Evolutionary conservation across 2,329 filamentous ascomycete genomes (phyloP), one percentile per base, ranked within the genome.

Genomic region (Xylariaceae sp.): DNA sequence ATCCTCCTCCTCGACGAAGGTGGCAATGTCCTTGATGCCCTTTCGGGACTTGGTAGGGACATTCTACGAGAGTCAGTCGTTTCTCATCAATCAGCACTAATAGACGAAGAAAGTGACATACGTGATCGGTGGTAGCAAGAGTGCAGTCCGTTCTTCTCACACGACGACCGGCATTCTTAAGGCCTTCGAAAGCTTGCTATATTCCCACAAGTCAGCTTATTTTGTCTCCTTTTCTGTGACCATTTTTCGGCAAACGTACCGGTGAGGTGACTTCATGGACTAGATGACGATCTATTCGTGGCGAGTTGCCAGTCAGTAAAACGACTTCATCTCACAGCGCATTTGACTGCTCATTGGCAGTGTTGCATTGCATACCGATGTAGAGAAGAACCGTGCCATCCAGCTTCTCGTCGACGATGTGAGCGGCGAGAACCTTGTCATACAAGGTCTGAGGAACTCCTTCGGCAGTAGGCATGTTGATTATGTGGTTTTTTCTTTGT

Each of bases 191-290:
- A 52, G 94, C 94, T 90, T 97, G 94, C 87, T 92, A 71, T 70
- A 69, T 39, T 15, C 13, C 39, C 11, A 35, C 51, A 51, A 59
- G 63, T 67, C 56, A 67, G 69, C 61, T 17, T n/a, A 5, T 30
- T 30, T 30, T 51, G 52, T 47, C 8, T n/a, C 4, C 5, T 30
- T 30, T 30, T 5, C 23, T 30, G 23, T 5, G 3, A 30, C 23
- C 5, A 30, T 30, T 30, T 30, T 5, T 30, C 23, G 6, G 23
- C 23, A 30, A 62, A 76, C 87, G 73, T 83, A 92, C 89, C 64
- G 94, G 94, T 70, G 93, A 97, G 69, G 94, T 99, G 74, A 99
- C 94, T 81, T 99, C 94, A 75, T 99, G 94, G 63, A 97, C 92
- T 64, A 99, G 83, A 81, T 99, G 94, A 75, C 94, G 85, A 78